Base-by-base conservation (phyloP, 208 protist species). In the Leishmania tropica region DNA sequence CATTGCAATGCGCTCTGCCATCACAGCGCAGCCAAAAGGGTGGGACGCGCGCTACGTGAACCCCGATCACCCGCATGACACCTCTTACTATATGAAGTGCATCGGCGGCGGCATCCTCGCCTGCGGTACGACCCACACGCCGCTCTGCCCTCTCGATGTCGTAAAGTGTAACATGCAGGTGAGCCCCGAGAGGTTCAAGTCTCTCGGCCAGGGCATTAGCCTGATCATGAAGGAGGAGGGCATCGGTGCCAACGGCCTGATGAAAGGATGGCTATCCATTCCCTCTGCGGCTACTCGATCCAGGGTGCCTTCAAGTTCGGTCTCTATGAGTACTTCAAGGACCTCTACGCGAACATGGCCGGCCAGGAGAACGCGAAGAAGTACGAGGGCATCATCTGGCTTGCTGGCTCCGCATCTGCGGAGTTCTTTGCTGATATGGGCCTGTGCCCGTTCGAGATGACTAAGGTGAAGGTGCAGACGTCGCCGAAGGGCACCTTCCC, bases 371-470 rank as follows among this genome's bases (percentile, higher is more conserved):
- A 82, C 72, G 81, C 93, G 10, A 87, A 85, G 79, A 75, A 94
- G 80, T 97, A 92, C 74, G 84, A 87, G 42, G 89, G 95, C 31
- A 71, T 89, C 73, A 95, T 99, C 83, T 99, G 94, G 91, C 89
- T 98, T 48, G 93, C 95, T 21, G 96, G 93, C 71, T 98, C 96
- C 45, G 98, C 97, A 37, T 97, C 91, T n/a, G 98, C 98, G 53
- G 98, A 99, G 89, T 98, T 99, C 89, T 96, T 99, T 76, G 98
- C 98, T n/a, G 98, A 99, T 76, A 92, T 99, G 81, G 93, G 89
- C 28, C 93, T 99, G 0, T 99, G 98, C 92, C 98, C 98, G 64
- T 91, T 99, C 74, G 98, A 99, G 88, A 97, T 95, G 89, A 85
- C 95, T 53, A 98, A 99, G 89, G 94, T 99, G 80, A 92, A 95